phyloP scores from a whole-genome alignment of 2,329 filamentous ascomycete genomes.

The Phialocephala subalpina region DNA sequence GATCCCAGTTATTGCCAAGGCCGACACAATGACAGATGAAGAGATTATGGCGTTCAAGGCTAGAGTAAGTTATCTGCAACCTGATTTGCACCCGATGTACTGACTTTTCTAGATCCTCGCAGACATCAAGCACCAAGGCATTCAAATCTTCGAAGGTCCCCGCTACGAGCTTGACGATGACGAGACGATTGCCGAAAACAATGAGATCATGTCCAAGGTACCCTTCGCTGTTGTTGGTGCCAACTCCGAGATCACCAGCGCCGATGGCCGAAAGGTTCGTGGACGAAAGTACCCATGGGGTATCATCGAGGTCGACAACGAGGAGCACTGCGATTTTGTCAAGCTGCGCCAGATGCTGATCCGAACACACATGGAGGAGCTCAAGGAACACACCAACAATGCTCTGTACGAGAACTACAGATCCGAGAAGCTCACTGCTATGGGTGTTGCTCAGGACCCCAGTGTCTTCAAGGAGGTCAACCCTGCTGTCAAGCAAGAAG shows the following conservation, averaged over 20 bases:
- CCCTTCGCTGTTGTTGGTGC: constrained; percentile 98
- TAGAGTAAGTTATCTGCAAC: constrained; percentile 71
- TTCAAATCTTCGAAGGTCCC: constrained; percentile 98
- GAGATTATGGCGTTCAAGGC: constrained; percentile 95
- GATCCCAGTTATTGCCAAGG: constrained; percentile 98
- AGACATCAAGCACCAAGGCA: constrained; percentile 96
- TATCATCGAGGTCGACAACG: constrained; percentile 98
- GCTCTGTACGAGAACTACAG: constrained; percentile 99
- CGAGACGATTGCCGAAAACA: constrained; percentile 99
- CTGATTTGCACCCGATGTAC: background rate
- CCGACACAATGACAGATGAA: constrained; percentile 96
- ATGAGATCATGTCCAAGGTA: constrained; percentile 99
- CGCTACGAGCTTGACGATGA: constrained; percentile 99
- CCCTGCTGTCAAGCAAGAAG: constrained; percentile 99
- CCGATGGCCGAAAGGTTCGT: constrained; percentile 94
- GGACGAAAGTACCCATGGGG: constrained; percentile 98
- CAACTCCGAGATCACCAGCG: constrained; percentile 89
- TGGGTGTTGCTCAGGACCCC: constrained; percentile 98
- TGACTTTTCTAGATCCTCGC: constrained; percentile 78
- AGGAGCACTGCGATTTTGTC: constrained; percentile 99
- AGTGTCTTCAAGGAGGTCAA: constrained; percentile 99
- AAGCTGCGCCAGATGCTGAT: constrained; percentile 99
- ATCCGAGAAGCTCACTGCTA: constrained; percentile 97
- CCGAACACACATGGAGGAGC: constrained; percentile 99
- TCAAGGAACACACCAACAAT: constrained; percentile 99